Percentiles rank a stretch among this genome's conserved stretches.
Conservation (phyloP, 2,329 filamentous ascomycete species). For the Calonectria naviculata region DNA sequence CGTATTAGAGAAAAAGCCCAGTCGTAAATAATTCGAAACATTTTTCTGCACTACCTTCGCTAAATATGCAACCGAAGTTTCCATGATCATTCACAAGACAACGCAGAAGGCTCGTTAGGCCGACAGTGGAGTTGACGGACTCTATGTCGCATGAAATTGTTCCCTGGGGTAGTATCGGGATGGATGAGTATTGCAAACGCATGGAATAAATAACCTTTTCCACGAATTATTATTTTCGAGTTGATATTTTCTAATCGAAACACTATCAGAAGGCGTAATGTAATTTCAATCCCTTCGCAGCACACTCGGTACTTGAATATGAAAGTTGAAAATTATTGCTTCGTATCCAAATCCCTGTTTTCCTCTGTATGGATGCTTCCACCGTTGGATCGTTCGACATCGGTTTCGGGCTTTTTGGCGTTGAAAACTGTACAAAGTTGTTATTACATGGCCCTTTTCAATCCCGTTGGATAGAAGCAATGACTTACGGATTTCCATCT, state of each 20-base stretch:
- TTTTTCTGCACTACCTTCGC: no score
- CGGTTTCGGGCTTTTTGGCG: slow-evolving; percentile 26
- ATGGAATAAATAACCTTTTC: no score
- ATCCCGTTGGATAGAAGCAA: neutral
- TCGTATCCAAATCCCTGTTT: neutral
- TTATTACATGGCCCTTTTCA: neutral
- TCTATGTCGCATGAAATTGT: no score
- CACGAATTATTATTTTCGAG: neutral
- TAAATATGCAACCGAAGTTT: no score
- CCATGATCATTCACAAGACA: no score
- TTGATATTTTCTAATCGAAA: neutral
- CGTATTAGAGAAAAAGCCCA: no score
- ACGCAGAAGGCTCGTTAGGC: no score
- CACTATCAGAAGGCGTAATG: neutral
- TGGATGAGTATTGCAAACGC: no score
- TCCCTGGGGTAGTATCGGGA: no score
- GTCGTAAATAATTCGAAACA: no score
- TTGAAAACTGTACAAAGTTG: slow-evolving; percentile 31
- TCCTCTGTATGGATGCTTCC: slow-evolving; percentile 12
- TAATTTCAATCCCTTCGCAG: neutral
- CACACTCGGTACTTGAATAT: neutral
- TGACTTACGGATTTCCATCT: slow-evolving; percentile 37
- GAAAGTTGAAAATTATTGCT: neutral
- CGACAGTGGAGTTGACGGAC: no score
- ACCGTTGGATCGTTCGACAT: slow-evolving; percentile 18